Base-by-base conservation (phyloP, 1,284 basidiomycete genomes). In the Golubevia pallescens region DNA sequence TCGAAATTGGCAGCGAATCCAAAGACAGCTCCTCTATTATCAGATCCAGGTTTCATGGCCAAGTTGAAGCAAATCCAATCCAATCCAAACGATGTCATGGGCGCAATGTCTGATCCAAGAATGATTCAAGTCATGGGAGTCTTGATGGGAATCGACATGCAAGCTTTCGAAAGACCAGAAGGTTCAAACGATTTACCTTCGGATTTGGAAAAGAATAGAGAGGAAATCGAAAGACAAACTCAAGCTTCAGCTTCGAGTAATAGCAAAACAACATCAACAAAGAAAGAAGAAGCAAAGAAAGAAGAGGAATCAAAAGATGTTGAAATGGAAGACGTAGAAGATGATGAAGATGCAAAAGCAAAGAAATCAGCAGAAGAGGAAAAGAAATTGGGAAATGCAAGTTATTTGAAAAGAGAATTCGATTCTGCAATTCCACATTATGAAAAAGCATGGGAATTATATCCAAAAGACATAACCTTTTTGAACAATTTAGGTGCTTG, bases 401-500 rank as follows among this genome's bases (percentile, higher is more conserved):
- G 10, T 38, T 38, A 38, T 10, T 4, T 38, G 3, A 38, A 38
- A 38, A 56, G 54, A 56, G 24, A 28, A 56, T 87, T 87, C 62
- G 78, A 69, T 23, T 64, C 72, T 1, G 86, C 86, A 28, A 77
- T 81, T 24, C 71, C 70, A 20, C 75, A 83, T 69, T 87, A 87
- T 75, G 56, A 90, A 74, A 92, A 93, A 83, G 96, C 96, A 2
- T 98, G 96, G 95, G 93, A 97, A 62, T 84, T 90, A 14, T 94
- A 92, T 90, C 93, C 93, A 58, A 93, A 97, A 87, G 95, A 99
- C 86, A 90, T 97, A 74, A 93, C 94, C 5, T 98, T 92, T 89
- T 88, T 99, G 67, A 85, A 83, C 78, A 86, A 86, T 64, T 71
- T 86, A 42, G 84, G 81, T 91, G 95, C 96, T 61, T 94, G 91